Evolutionary conservation across 768 basidiomycete genomes (phyloP), one percentile per base, ranked within the genome.

Genomic region (Crassisporium funariophilum): DNA sequence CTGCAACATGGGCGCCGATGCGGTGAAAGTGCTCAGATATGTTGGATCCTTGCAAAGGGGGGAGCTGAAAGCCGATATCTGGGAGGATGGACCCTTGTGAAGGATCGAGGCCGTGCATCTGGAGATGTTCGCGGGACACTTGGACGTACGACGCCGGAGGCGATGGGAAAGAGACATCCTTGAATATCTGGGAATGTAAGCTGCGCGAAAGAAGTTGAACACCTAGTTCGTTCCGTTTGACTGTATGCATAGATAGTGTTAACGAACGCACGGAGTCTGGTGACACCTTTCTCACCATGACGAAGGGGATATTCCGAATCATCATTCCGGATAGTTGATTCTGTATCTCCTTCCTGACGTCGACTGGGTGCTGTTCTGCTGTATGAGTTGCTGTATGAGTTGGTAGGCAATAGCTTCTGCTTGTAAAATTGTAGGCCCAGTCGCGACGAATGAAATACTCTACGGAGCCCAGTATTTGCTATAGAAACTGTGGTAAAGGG

Each of bases 1-100:
- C 77, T 6, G 91, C 81, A 1, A 78, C 74, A 17, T 74, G 68
- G 2, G 67, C 51, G 13, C 93, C 95, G 31, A 99, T 79, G 38
- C 78, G 76, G 56, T 91, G 77, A 67, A 98, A 98, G 65, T 99
- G 97, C 57, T 95, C 84, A 47, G 89, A 81, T 47, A 98, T 80
- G 50, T 84, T 84, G 7, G 69, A 52, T 7, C 95, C 95, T 67
- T 91, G 88, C 2, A 99, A 73, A 1, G 79, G 78, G 2, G 95
- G 97, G 4, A 98, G 79, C 11, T 85, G 82, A 63, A 98, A 94
- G 3, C 75, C 67, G 15, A 80, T 83, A 54, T 92, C 81, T 0
- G 90, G 85, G n/a, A 94, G 79, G 7, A 85, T 73, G 4, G 94
- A 91, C 16, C 86, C 87, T 53, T 87, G 84, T 11, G 79, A 73